Percentiles rank a stretch among this genome's conserved stretches.
These are phyloP conservation scores for Yamadazyma epiphylla DNA, from an alignment of 1,139 yeast species.

Conservation along the genomic window DNA sequence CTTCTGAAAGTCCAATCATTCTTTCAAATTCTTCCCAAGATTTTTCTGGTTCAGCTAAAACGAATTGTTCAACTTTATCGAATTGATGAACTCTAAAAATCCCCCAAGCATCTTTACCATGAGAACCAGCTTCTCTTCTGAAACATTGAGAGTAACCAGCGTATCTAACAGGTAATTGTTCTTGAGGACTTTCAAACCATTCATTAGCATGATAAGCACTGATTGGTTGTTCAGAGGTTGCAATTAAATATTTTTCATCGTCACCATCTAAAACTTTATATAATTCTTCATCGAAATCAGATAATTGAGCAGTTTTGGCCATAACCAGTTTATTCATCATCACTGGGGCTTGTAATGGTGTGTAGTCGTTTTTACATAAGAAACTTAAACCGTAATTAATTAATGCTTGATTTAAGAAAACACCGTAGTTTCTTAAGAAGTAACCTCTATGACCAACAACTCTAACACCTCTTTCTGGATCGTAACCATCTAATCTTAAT, in stretches of 20 bases:
- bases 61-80: constrained; percentile 96
- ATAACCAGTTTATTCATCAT: constrained; percentile 99
- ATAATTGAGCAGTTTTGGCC: constrained; percentile 99
- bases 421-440: constrained; percentile 92
- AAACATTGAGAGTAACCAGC: constrained; percentile 98
- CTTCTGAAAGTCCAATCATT: constrained; percentile 90
- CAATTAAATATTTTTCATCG: constrained; percentile 95
- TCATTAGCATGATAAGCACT: constrained; percentile 97
- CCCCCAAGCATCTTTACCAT: constrained; percentile 99
- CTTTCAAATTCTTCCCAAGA: constrained; percentile 97
- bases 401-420: constrained; percentile 94
- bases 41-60: constrained; percentile 93
- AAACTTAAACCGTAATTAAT: constrained; percentile 92
- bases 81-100: constrained; percentile 98
- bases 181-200: constrained; percentile 98
- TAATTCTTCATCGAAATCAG: constrained; percentile 96
- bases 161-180: constrained; percentile 91
- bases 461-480: constrained; percentile 98
- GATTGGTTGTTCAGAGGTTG: constrained; percentile 98
- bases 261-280: constrained; percentile 96
- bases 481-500: constrained; percentile 93
- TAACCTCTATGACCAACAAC: constrained; percentile 98
- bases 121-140: constrained; percentile 99
- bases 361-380: constrained; percentile 75
- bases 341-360: constrained; percentile 96